Evolutionary conservation across 148 eudicot genomes (phyloP).

Genomic region (Limonium bicolor): DNA sequence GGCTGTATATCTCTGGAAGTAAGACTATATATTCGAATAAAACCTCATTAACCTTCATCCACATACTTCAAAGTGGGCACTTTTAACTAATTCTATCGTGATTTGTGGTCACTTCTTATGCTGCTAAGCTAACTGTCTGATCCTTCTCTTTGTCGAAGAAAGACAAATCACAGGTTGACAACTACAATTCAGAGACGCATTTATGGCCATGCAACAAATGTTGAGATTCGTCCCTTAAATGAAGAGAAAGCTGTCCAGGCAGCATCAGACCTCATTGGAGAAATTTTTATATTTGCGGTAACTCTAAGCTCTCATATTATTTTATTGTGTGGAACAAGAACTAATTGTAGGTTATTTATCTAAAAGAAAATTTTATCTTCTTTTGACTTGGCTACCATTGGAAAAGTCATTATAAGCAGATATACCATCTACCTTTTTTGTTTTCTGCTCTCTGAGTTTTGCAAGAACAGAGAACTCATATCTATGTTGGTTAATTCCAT

Average conservation of each 20-base stretch:
- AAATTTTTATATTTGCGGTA: conserved; percentile 87
- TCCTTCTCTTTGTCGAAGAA: not conserved
- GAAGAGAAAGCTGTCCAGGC: conserved; percentile 94
- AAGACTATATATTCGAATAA: too few relatives aligned
- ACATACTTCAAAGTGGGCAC: too few relatives aligned
- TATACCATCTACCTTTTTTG: conserved; percentile 2
- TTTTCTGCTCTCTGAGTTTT: too few relatives aligned
- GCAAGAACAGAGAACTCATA: not conserved
- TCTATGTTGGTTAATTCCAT: too few relatives aligned
- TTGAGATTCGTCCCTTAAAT: conserved; percentile 78
- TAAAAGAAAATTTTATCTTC: too few relatives aligned
- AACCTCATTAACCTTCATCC: too few relatives aligned
- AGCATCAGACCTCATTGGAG: conserved; percentile 79
- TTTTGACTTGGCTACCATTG: too few relatives aligned
- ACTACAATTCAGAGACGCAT: conserved; percentile 80
- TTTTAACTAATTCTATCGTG: not conserved
- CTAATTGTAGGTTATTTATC: too few relatives aligned
- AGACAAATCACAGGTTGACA: conserved; percentile 76
- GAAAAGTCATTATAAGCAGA: too few relatives aligned
- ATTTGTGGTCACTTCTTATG: not conserved
- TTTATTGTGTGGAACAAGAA: too few relatives aligned
- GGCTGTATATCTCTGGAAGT: too few relatives aligned
- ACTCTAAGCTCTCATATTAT: too few relatives aligned
- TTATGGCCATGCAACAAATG: conserved; percentile 87
- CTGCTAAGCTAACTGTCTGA: not conserved